A percentile compares a stretch with the other conserved stretches of the same genome.
These are phyloP conservation scores for Chalara sp. DNA, from an alignment of 2,329 filamentous ascomycete species.

Conservation along the genomic window DNA sequence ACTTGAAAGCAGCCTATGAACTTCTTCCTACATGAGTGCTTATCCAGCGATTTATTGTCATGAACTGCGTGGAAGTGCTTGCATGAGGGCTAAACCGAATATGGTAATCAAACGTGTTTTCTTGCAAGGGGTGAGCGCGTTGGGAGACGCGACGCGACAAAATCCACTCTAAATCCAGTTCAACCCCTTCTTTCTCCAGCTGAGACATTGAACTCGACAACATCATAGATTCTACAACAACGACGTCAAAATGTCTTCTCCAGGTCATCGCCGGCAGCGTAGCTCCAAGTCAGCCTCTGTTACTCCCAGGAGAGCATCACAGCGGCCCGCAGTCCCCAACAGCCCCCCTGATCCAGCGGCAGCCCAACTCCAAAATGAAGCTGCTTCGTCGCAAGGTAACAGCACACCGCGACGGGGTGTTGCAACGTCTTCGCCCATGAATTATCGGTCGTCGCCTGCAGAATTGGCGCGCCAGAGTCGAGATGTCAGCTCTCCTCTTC, in stretches of 20 bases:
- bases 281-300: conserved; percentile 41
- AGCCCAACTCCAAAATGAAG: conserved; percentile 28
- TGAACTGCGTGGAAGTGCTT: no score
- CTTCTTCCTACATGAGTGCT: no score
- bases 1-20: no score
- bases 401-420: conserved; percentile 41
- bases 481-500: conserved; percentile 52
- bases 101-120: no score
- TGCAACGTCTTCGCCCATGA: conserved; percentile 77
- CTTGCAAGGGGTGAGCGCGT: no score
- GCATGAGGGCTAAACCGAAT: no score
- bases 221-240: not conserved
- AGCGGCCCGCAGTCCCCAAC: conserved; percentile 45
- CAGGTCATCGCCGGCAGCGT: conserved; percentile 48
- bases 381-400: conserved; percentile 26
- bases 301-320: conserved; percentile 50
- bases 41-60: no score
- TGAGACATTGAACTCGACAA: no score
- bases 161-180: no score
- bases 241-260: conserved; percentile 54
- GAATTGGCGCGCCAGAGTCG: conserved; percentile 31
- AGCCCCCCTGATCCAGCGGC: conserved; percentile 35
- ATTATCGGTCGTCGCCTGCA: conserved; percentile 60
- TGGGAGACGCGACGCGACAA: no score
- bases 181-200: no score